Conservation (phyloP, 208 protist species). For the Naegleria gruberi region DNA sequence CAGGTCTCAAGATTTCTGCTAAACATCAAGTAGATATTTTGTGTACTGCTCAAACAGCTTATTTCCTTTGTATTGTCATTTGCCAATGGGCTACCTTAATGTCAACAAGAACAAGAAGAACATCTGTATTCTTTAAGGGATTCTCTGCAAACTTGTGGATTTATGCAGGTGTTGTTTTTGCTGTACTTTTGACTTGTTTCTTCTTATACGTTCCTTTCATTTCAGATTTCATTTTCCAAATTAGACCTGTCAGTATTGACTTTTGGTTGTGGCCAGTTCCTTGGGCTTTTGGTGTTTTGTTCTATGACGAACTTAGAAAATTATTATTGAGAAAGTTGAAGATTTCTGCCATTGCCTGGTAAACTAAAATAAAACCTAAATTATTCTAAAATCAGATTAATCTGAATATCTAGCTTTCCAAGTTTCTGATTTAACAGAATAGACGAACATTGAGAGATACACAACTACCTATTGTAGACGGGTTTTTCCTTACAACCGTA, state of each 20-base stretch:
- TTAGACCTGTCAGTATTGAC: neutral
- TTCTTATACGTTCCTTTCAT: slow-evolving; percentile 28
- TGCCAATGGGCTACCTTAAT: slow-evolving; percentile 50
- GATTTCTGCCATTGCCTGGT: too few relatives aligned
- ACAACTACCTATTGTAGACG: too few relatives aligned
- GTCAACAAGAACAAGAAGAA: slow-evolving; percentile 26
- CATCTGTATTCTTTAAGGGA: slow-evolving; percentile 16
- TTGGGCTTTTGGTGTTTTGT: slow-evolving; percentile 42
- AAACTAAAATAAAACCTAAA: too few relatives aligned
- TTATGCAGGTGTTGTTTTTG: neutral
- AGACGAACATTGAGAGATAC: too few relatives aligned
- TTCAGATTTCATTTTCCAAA: neutral
- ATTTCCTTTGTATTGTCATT: slow-evolving; percentile 58
- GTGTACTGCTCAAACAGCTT: slow-evolving; percentile 50
- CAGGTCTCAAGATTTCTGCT: neutral
- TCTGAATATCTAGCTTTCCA: too few relatives aligned
- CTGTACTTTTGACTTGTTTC: neutral
- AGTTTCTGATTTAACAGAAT: too few relatives aligned
- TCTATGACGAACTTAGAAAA: slow-evolving; percentile 48
- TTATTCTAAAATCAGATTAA: too few relatives aligned
- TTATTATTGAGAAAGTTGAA: slow-evolving; percentile 24
- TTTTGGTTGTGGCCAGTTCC: slow-evolving; percentile 35
- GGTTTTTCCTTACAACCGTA: too few relatives aligned
- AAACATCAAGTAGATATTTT: slow-evolving; percentile 17
- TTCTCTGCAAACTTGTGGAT: neutral